A percentile compares a stretch with the other conserved stretches of the same genome.
Conservation (phyloP, 306 rosid species). For the Quercus parvula region DNA sequence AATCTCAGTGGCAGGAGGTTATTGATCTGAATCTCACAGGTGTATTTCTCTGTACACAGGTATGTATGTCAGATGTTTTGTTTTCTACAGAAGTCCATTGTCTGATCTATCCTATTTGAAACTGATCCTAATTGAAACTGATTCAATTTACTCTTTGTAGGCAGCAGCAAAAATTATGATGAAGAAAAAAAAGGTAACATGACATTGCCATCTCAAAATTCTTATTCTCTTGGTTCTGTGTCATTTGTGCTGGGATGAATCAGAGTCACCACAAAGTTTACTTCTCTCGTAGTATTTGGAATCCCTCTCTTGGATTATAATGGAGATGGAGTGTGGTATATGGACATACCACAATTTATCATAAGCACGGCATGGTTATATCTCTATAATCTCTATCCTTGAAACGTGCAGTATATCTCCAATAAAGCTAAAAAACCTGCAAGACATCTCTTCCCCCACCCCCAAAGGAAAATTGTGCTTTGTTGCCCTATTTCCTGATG, state of each 20-base stretch:
- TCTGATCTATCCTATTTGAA: slow-evolving; percentile 5
- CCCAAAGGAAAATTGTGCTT: background rate
- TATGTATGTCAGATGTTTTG: slow-evolving; percentile 22
- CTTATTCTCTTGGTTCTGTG: background rate
- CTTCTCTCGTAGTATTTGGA: background rate
- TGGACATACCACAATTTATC: background rate
- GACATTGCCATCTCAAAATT: slow-evolving; percentile 4
- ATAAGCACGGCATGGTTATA: background rate
- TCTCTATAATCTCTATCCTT: background rate
- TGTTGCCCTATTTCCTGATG: background rate
- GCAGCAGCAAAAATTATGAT: slow-evolving; percentile 94
- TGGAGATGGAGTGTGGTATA: background rate
- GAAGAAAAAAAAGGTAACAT: slow-evolving; percentile 84
- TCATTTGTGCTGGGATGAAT: background rate
- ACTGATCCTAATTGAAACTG: slow-evolving; percentile 28
- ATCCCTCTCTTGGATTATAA: background rate
- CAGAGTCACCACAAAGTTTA: background rate
- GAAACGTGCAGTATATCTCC: background rate
- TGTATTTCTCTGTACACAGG: slow-evolving; percentile 87
- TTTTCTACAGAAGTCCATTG: slow-evolving; percentile 8
- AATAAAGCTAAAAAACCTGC: background rate
- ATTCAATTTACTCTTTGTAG: slow-evolving; percentile 40
- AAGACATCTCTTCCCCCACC: too few relatives aligned
- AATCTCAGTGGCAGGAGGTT: slow-evolving; percentile 91
- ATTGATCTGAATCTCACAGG: slow-evolving; percentile 95